phyloP scores from a whole-genome alignment of 768 basidiomycete genomes.

The Boletus sp. region DNA sequence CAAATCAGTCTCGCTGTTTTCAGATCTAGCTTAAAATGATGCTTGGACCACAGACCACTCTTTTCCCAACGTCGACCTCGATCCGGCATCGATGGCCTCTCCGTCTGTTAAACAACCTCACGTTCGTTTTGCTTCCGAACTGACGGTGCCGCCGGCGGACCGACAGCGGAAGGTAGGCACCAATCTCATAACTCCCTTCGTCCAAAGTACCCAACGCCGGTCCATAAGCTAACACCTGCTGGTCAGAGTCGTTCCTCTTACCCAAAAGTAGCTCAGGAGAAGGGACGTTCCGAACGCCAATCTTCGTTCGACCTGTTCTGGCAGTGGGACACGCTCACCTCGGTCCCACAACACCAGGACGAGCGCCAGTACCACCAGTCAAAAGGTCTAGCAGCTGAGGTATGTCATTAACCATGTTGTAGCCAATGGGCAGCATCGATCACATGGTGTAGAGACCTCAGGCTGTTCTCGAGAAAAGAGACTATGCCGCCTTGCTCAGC shows the following conservation, averaged over 20 bases:
- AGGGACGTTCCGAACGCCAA: conserved; percentile 32
- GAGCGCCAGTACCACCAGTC: neutral
- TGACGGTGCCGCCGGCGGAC: conserved; percentile 32
- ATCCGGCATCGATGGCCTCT: conserved; percentile 24
- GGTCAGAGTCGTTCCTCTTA: conserved; percentile 32
- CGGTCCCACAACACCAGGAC: conserved; percentile 3
- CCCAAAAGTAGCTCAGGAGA: conserved; percentile 42
- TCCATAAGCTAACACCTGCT: neutral
- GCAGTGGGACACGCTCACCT: conserved; percentile 32
- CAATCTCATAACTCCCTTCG: neutral
- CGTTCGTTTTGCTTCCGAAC: conserved; percentile 34
- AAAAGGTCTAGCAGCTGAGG: conserved; percentile 5
- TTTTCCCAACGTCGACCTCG: neutral
- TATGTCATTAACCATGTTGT: neutral
- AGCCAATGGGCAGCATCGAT: neutral
- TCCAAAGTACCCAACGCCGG: too few relatives aligned
- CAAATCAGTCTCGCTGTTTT: conserved; percentile 7
- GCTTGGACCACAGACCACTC: neutral
- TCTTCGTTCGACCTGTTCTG: conserved; percentile 40
- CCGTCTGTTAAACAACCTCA: conserved; percentile 14
- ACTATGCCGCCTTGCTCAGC: neutral
- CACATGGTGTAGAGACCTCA: neutral
- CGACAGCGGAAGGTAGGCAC: conserved; percentile 33
- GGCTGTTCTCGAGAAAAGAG: neutral
- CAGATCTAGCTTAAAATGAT: neutral